These are phyloP conservation scores for Otatea glauca DNA, from an alignment of 176 grass and related monocot species.

Conservation along the genomic window DNA sequence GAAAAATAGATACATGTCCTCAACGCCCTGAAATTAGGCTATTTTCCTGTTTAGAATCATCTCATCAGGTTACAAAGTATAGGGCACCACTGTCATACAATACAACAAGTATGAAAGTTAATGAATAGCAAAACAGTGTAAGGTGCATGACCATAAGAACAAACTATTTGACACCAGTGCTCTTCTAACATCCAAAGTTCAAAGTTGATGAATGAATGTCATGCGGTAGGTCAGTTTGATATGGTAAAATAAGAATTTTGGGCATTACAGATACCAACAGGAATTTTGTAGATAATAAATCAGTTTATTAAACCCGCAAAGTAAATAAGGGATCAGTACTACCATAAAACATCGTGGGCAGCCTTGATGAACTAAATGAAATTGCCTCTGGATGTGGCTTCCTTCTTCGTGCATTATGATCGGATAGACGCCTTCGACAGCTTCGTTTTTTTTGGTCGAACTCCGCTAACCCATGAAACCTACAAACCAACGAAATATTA, in stretches of 20 bases:
- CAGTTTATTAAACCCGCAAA: constrained; percentile 11
- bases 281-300: constrained; percentile 10
- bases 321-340: constrained; percentile 28
- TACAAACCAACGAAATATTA: constrained; percentile 30
- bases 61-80: neutral
- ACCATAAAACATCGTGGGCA: constrained; percentile 78
- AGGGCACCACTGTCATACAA: neutral
- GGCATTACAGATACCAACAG: neutral
- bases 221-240: neutral
- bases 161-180: neutral
- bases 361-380: constrained; percentile 70
- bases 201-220: neutral
- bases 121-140: neutral
- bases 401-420: constrained; percentile 89
- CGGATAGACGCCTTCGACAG: constrained; percentile 79
- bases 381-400: constrained; percentile 75
- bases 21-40: neutral
- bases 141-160: neutral
- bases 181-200: neutral
- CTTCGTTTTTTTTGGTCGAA: constrained; percentile 97
- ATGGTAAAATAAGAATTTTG: neutral
- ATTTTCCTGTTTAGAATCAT: neutral
- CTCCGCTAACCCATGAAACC: constrained; percentile 84
- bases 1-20: constrained; percentile 14
- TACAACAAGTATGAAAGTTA: neutral